Percentiles rank a stretch among this genome's conserved stretches.
Evolutionary conservation across 2,329 filamentous ascomycete species (phyloP).

Genomic region (Talaromyces sp.): DNA sequence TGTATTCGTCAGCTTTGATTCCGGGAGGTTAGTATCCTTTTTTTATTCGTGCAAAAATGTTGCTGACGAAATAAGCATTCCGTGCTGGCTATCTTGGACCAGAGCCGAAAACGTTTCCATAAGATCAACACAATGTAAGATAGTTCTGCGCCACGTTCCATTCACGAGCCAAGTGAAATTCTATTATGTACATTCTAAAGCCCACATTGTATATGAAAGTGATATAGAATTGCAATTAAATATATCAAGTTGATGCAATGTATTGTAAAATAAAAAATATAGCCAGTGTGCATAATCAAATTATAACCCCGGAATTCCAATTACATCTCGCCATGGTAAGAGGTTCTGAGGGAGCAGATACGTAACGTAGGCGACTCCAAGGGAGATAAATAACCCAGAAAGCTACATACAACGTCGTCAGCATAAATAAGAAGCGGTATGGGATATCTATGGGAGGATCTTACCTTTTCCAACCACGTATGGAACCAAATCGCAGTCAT

Average conservation of each 20-base stretch:
- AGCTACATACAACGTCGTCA: slow-evolving; percentile 29
- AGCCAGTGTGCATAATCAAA: neutral
- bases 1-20: slow-evolving; percentile 54
- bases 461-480: slow-evolving; percentile 94
- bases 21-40: slow-evolving; percentile 46
- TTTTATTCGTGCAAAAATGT: neutral
- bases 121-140: neutral
- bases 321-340: slow-evolving; percentile 38
- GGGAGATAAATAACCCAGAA: slow-evolving; percentile 46
- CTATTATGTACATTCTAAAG: neutral
- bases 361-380: slow-evolving; percentile 44
- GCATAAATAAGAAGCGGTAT: neutral
- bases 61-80: slow-evolving; percentile 25
- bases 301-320: slow-evolving; percentile 36
- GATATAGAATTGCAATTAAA: neutral
- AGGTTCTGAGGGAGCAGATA: slow-evolving; percentile 48
- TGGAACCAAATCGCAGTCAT: slow-evolving; percentile 99
- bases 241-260: neutral
- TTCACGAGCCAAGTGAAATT: neutral
- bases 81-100: slow-evolving; percentile 29
- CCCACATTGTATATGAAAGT: neutral
- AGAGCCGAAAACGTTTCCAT: slow-evolving; percentile 22
- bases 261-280: neutral
- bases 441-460: slow-evolving; percentile 17
- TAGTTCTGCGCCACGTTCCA: neutral